phyloP scores from a whole-genome alignment of 352 stramenopile species.

The Hyaloperonospora arabidopsidis region DNA sequence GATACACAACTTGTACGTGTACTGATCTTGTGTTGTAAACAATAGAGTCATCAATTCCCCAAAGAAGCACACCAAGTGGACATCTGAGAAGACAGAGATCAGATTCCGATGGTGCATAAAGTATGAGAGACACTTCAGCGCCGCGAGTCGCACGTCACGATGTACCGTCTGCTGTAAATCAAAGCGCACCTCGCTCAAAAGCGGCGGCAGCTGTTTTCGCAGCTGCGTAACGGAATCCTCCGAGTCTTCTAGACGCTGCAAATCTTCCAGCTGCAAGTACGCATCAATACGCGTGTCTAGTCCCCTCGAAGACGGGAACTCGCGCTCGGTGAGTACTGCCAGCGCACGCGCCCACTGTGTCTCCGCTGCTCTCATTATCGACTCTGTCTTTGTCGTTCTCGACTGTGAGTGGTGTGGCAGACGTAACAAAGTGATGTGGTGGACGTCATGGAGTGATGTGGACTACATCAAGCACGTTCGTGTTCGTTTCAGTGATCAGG shows the following conservation, averaged over 20 bases:
- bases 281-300: constrained; percentile 39
- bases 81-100: constrained; percentile 29
- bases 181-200: constrained; percentile 38
- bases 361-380: constrained; percentile 23
- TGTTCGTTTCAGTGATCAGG: no score
- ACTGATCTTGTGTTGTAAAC: constrained; percentile 45
- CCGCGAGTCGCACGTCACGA: constrained; percentile 24
- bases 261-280: constrained; percentile 48
- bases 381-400: neutral
- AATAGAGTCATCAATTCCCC: constrained; percentile 41
- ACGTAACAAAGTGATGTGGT: neutral
- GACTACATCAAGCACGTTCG: neutral
- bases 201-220: constrained; percentile 23
- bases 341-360: constrained; percentile 31
- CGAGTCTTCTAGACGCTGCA: constrained; percentile 54
- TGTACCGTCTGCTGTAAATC: constrained; percentile 32
- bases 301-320: constrained; percentile 32
- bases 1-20: constrained; percentile 62
- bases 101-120: constrained; percentile 52
- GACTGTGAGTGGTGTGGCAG: constrained; percentile 1
- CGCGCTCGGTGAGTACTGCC: constrained; percentile 22
- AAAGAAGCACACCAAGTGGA: constrained; percentile 37
- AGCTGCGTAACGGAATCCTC: constrained; percentile 34
- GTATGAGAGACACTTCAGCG: constrained; percentile 57
- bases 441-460: neutral